Percentiles rank a stretch among this genome's conserved stretches.
phyloP scores from a whole-genome alignment of 2,329 filamentous ascomycete genomes.

The Fusarium devonianum region DNA sequence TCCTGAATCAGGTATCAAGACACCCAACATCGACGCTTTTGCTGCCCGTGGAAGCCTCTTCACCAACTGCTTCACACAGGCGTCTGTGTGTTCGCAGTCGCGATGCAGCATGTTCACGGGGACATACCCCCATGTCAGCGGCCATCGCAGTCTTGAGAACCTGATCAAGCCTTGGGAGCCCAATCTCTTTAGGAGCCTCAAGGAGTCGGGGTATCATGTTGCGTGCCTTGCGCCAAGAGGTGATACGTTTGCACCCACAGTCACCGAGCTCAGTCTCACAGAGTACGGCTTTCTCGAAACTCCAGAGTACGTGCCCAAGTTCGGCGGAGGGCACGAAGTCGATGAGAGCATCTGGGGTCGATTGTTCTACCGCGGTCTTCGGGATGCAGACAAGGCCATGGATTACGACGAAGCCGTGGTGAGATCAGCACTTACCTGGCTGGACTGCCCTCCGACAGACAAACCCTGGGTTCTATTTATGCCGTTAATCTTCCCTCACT shows the following conservation, averaged over 20 bases:
- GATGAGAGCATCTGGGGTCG: conserved; percentile 50
- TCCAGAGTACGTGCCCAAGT: conserved; percentile 46
- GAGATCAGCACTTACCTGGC: conserved; percentile 51
- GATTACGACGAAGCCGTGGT: conserved; percentile 57
- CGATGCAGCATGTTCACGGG: conserved; percentile 57
- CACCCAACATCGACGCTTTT: conserved; percentile 54
- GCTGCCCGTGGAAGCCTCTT: conserved; percentile 48
- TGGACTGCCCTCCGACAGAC: conserved; percentile 51
- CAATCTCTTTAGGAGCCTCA: conserved; percentile 54
- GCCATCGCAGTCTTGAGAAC: conserved; percentile 55
- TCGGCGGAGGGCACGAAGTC: conserved; percentile 32
- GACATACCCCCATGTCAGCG: conserved; percentile 54
- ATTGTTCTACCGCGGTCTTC: conserved; percentile 52
- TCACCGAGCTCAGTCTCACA: conserved; percentile 53
- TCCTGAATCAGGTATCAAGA: conserved; percentile 41
- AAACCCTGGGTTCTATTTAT: conserved; percentile 54
- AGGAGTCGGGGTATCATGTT: conserved; percentile 55
- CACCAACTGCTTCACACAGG: conserved; percentile 55
- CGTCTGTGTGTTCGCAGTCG: conserved; percentile 56
- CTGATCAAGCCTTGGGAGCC: conserved; percentile 58
- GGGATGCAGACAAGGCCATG: conserved; percentile 46
- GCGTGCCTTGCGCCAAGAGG: conserved; percentile 53
- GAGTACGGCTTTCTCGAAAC: conserved; percentile 55
- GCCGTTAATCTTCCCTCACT: conserved; percentile 54
- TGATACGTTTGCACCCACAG: conserved; percentile 52